Evolutionary conservation across 1,284 basidiomycete species (phyloP), one percentile per base, ranked within the genome.

Genomic region (Polyporus tsugae): DNA sequence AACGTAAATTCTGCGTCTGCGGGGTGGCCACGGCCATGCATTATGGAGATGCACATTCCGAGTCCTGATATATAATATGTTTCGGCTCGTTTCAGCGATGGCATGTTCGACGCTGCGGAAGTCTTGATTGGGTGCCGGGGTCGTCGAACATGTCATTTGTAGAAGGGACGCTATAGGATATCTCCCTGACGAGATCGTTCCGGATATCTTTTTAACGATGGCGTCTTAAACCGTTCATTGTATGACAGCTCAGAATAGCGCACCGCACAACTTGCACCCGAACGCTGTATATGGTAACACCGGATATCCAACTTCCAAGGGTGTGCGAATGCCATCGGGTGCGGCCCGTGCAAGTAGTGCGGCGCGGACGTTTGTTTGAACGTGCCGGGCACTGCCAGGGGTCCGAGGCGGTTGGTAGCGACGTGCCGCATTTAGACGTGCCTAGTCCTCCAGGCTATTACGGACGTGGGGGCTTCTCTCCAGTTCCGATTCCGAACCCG

Each of bases 351-450:
- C 46, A 25, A 11, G 4, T 49, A 25, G 46, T 49, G 52, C 13
- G 52, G 52, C 29, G 15, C 52, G 52, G 52, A 55, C 29, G 33
- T 25, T 11, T 33, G 13, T 55, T 13, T 55, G 29, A 33, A 29
- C 29, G 17, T 33, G n/a, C 7, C 25, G 25, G 25, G 29, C 55
- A 33, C 33, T 29, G 33, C 9, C 35, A 36, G 55, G 55, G 55
- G 33, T 38, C 35, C 7, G 3, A 38, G 55, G 55, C 19, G 55
- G 36, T 58, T 58, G 55, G 29, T 46, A 19, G n/a, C 6, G 42
- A 59, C 42, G 57, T 53, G 42, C 63, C 41, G 33, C 36, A 63
- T 46, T 39, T 63, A 64, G 59, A 49, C 63, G 59, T 33, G n/a
- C 29, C 29, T 29, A 1, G 29, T 29, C 29, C 29, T 29, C 29